Base-by-base conservation (phyloP, 1,284 basidiomycete genomes). In the Irpex lacteus region DNA sequence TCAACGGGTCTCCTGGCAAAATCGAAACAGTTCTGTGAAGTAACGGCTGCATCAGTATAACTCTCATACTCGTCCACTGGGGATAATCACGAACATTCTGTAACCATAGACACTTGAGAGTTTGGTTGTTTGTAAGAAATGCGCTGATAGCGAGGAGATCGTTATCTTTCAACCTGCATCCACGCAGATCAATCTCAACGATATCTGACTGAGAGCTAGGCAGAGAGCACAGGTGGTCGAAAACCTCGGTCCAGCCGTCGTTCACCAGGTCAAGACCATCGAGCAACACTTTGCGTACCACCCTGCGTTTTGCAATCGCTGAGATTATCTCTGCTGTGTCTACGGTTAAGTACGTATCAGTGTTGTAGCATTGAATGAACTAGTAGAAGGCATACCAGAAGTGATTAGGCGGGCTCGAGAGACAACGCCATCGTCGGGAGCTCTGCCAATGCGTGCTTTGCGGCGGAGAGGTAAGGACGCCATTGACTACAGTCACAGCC, bases 111-210 rank as follows among this genome's bases (percentile, higher is more conserved):
- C 76, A 77, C 66, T 73, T 79, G 60, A 90, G 69, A 13, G 70
- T 69, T 3, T 71, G 70, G 68, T 87, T 88, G 19, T 76, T 77
- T 58, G 76, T 72, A 54, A 90, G 64, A 69, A 87, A 90, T 52
- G 79, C 72, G 7, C 81, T 72, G 63, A 90, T 82, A 6, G 83
- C 81, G 37, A 75, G 71, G 21, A 91, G 75, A 0, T 86, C 86
- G 54, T 71, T 71, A 70, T 88, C 82, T 18, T 86, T 82, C 61
- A 91, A 82, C 1, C 70, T 67, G 69, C 85, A 87, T 8, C 78
- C 76, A 63, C 85, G 87, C 62, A 91, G 72, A 67, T 77, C 80
- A 53, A 91, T 86, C 66, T 88, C 83, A 1, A 74, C 70, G 63
- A 91, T 78, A 60, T 73, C 75, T 70, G 87, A 78, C 62, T 74